phyloP scores from a whole-genome alignment of 495 filamentous ascomycete genomes.

The Tuber aestivum region DNA sequence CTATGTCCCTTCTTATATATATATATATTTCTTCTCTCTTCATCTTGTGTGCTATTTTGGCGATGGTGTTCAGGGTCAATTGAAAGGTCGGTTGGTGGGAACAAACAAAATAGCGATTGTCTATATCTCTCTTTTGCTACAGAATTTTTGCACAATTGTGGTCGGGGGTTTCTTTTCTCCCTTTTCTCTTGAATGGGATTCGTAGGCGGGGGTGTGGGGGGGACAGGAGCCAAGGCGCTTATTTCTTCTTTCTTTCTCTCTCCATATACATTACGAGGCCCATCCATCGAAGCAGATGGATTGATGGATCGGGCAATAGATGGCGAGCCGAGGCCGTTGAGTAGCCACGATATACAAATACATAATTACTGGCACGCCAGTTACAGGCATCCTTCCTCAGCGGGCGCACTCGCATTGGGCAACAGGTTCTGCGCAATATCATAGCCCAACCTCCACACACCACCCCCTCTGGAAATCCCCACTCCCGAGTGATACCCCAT shows the following conservation, averaged over 20 bases:
- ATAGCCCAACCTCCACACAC: not conserved
- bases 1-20: not conserved
- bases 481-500: not conserved
- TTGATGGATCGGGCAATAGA: not conserved
- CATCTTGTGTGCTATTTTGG: constrained; percentile 2
- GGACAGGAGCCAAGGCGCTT: not conserved
- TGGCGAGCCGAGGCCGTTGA: not conserved
- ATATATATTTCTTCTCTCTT: not conserved
- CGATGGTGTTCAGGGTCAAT: not conserved
- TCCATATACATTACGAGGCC: constrained; percentile 14
- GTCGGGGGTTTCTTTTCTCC: constrained; percentile 12
- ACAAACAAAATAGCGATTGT: not conserved
- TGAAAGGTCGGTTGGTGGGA: constrained; percentile 1
- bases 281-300: constrained; percentile 3
- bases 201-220: not conserved
- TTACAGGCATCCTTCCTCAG: not conserved
- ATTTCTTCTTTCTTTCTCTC: constrained; percentile 14
- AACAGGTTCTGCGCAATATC: not conserved
- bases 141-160: constrained; percentile 8
- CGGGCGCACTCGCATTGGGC: not conserved
- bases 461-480: not conserved
- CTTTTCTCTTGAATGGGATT: not conserved
- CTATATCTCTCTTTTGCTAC: constrained; percentile 5
- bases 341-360: not conserved
- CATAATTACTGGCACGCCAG: not conserved